A percentile compares a stretch with the other conserved stretches of the same genome.
phyloP scores from a whole-genome alignment of 176 grass and related monocot species.

The Cenchrus purpureus region DNA sequence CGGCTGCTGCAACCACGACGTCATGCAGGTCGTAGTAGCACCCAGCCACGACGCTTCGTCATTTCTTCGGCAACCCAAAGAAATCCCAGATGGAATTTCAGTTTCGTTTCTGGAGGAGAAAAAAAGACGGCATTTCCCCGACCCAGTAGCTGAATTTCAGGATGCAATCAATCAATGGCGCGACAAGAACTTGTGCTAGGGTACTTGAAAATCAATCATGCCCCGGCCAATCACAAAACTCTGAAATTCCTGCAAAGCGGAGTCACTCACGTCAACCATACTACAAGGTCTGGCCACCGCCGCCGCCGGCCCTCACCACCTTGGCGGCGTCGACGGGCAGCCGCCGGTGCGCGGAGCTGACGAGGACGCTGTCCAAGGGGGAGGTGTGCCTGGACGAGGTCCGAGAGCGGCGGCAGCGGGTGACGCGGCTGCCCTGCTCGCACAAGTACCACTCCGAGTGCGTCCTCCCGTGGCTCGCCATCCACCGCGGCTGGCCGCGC shows the following conservation, averaged over 20 bases:
- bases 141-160: not conserved
- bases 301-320: not conserved
- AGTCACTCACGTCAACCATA: not conserved
- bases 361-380: constrained; percentile 33
- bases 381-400: constrained; percentile 79
- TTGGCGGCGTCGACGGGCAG: not conserved
- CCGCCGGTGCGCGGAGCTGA: not conserved
- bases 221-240: not conserved
- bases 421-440: constrained; percentile 72
- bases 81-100: too few species aligned
- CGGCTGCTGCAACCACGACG: not conserved
- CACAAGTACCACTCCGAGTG: constrained; percentile 89
- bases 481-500: constrained; percentile 68
- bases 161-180: not conserved
- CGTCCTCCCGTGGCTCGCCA: constrained; percentile 80
- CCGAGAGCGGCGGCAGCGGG: constrained; percentile 34
- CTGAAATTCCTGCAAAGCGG: constrained; percentile 31
- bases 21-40: too few species aligned
- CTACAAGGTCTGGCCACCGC: too few species aligned
- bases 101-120: too few species aligned
- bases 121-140: too few species aligned
- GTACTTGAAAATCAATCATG: constrained; percentile 44
- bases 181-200: constrained; percentile 8
- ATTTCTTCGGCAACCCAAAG: too few species aligned
- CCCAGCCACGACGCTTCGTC: too few species aligned